phyloP scores from a whole-genome alignment of 2,329 filamentous ascomycete genomes.

The Hypoxylon sp. region DNA sequence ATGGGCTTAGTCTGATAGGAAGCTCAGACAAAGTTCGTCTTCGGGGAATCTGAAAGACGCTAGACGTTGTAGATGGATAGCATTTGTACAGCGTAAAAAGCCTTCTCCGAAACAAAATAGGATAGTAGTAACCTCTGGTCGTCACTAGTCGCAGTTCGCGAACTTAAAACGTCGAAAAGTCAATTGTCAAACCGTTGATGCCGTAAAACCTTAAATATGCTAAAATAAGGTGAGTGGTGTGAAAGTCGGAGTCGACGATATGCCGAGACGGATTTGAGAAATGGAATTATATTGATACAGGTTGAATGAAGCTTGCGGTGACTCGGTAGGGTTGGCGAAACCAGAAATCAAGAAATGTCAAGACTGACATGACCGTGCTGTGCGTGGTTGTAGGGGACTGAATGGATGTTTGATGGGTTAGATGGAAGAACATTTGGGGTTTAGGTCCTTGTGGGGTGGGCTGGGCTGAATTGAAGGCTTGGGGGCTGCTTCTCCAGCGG shows the following conservation, averaged over 20 bases:
- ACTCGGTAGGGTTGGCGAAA: slow-evolving; percentile 22
- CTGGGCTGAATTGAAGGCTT: slow-evolving; percentile 38
- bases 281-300: slow-evolving; percentile 36
- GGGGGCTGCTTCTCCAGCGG: slow-evolving; percentile 35
- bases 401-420: slow-evolving; percentile 33
- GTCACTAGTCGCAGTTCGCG: slow-evolving; percentile 13
- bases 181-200: slow-evolving; percentile 28
- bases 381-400: slow-evolving; percentile 23
- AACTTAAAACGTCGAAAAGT: slow-evolving; percentile 28
- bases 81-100: slow-evolving; percentile 21
- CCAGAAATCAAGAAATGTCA: slow-evolving; percentile 19
- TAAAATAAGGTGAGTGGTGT: slow-evolving; percentile 17
- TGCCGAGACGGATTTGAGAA: slow-evolving; percentile 22
- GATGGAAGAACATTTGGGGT: slow-evolving; percentile 24
- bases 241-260: slow-evolving; percentile 16
- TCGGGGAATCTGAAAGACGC: slow-evolving; percentile 32
- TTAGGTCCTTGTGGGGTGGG: slow-evolving; percentile 33
- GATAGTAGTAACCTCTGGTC: not conserved
- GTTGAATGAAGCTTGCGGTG: slow-evolving; percentile 5
- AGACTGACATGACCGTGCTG: slow-evolving; percentile 29
- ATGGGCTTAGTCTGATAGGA: slow-evolving; percentile 28
- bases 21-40: slow-evolving; percentile 35
- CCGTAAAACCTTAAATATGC: slow-evolving; percentile 30
- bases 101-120: slow-evolving; percentile 3
- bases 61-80: slow-evolving; percentile 26